Base-by-base conservation (phyloP, 306 rosid species). In the Nissolia schottii region DNA sequence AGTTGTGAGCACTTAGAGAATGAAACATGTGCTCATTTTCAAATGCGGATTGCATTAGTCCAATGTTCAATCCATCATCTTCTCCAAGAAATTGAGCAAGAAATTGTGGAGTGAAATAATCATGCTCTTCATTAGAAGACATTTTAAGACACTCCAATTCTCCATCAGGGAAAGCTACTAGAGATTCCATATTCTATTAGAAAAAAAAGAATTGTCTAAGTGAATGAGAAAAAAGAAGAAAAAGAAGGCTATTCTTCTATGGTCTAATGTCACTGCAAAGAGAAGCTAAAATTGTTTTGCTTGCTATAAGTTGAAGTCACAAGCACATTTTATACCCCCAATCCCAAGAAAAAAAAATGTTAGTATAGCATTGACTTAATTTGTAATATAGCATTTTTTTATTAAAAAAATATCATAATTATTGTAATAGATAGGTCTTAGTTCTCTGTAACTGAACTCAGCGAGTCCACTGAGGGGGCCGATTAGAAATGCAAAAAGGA, bases 61-160 rank as follows among this genome's bases (percentile, higher is more conserved):
- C 79, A 74, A 80, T 63, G 66, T 51, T 73, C 75, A 85, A 75
- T 35, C 70, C 95, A 73, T 79, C 91, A 51, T 75, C 61, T 45
- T 77, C 72, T 22, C 55, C 71, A 13, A 67, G 50, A 35, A 78
- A 65, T 28, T 84, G 93, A 28, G 60, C 65, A 49, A 84, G 82
- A 79, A 84, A 84, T 27, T 82, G 85, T 0, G 85, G 79, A 7
- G 85, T 55, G 85, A 76, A 80, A 14, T 71, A 69, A 7, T 84
- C 85, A 18, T 85, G 74, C 65, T 85, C 92, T 29, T 88, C 89
- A 34, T 54, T 25, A 0, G 84, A 73, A 77, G 89, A 86, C 73
- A 89, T 79, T 73, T 53, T 38, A 55, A 87, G 73, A 55, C 77
- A 85, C 27, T 87, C 96, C 92, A 92, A 89, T 65, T 88, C 98